Evolutionary conservation across 163 green algal species (phyloP).

Genomic region (Chlorella variabilis): DNA sequence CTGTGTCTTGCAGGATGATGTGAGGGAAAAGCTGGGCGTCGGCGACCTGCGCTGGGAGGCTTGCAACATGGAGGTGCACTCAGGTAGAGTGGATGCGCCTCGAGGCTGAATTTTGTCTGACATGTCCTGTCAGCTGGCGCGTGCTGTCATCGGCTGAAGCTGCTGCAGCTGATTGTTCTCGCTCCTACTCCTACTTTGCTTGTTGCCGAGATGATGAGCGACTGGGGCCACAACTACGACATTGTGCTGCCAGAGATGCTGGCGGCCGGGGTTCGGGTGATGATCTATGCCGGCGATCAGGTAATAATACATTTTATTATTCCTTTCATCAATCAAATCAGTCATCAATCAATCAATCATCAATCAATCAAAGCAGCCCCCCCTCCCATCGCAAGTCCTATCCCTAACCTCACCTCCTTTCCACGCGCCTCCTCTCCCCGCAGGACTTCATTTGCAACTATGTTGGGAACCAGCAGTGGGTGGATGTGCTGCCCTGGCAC

Average conservation of each 20-base stretch:
- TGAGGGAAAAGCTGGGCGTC: conserved; percentile 70
- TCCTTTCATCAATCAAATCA: too few relatives aligned
- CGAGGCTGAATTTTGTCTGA: too few relatives aligned
- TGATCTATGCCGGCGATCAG: conserved; percentile 97
- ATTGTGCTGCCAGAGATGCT: conserved; percentile 79
- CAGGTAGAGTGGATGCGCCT: too few relatives aligned
- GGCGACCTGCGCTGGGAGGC: conserved; percentile 53
- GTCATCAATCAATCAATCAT: too few relatives aligned
- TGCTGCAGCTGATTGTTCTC: too few relatives aligned
- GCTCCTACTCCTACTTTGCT: background rate
- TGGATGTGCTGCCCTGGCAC: conserved; percentile 84
- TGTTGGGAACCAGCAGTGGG: conserved; percentile 78
- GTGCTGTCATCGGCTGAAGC: too few relatives aligned
- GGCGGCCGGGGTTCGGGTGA: conserved; percentile 76
- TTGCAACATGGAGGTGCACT: conserved; percentile 72
- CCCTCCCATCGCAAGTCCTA: too few relatives aligned
- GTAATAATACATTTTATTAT: too few relatives aligned
- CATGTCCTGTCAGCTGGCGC: too few relatives aligned
- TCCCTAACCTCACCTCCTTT: too few relatives aligned
- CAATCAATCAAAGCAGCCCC: too few relatives aligned
- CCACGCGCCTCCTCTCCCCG: background rate
- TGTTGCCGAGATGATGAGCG: conserved; percentile 57
- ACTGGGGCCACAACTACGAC: conserved; percentile 59
- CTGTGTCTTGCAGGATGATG: conserved; percentile 18
- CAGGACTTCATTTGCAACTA: conserved; percentile 45